Evolutionary conservation across 176 grass and related monocot species (phyloP), one percentile per base, ranked within the genome.

Genomic region (Aegilops tauschii): DNA sequence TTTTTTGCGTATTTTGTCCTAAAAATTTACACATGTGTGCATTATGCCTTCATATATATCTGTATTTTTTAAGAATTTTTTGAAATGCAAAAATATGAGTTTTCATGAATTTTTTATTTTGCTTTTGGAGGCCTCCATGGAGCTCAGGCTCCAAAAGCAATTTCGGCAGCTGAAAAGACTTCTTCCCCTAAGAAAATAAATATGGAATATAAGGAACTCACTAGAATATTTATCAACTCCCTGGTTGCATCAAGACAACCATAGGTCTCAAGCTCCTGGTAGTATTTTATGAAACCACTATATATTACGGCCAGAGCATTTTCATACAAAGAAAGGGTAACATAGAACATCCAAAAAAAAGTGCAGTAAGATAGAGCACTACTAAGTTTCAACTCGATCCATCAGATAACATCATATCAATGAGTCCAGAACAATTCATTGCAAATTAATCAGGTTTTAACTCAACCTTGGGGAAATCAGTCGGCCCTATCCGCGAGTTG

Each of bases 151-250:
- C 40, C 40, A 44, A 44, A 11, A 44, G 40, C 40, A 44, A 44
- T 44, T 44, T 44, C 9, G 2, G 9, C 39, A 49, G 29, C 50
- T 78, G 45, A 27, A 20, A 58, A 79, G 12, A 13, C 25, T 90
- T 65, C 16, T 84, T 36, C 17, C 17, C 7, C 12, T 67, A 69
- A 80, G 23, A 76, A 86, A 73, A 29, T 21, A 52, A 85, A 20
- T 40, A 9, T 61, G 40, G 52, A 13, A 82, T 16, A 63, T 58
- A 49, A 61, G 3, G 74, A 31, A 87, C 91, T 89, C 78, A 98
- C 93, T 61, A 95, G 96, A 92, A 95, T 91, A 61, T 85, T 93
- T 95, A 92, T 89, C 93, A 90, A 98, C 84, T 98, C 95, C 79
- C 76, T 78, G 82, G 87, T 88, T 79, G 93, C 93, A 30, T 95